Base-by-base conservation (phyloP, 164 flowering plant genomes). In the Aristolochia fimbriata region DNA sequence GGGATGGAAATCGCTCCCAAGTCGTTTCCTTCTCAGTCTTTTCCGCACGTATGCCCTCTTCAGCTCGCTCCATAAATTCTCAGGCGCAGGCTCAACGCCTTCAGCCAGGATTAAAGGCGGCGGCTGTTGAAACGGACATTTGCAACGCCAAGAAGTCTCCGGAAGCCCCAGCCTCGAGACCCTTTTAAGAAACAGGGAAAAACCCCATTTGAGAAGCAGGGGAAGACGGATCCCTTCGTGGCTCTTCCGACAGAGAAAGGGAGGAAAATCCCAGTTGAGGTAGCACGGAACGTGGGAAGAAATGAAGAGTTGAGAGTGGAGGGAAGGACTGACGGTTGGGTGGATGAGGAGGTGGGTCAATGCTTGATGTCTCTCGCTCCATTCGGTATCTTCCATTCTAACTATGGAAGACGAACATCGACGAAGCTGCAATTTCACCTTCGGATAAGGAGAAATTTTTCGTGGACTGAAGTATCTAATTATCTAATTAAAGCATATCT, bases 191-290 rank as follows among this genome's bases (percentile, higher is more conserved):
- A 83, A 88, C 4, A 75, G 81, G 65, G 77, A 73, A 74, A 88
- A 46, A 15, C 67, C 77, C 94, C 96, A 86, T 57, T 49, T 60
- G 20, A 77, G 72, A 59, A 62, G 84, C 8, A 74, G 31, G 72
- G 64, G 71, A 55, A 43, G 75, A 73, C 63, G 64, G 62, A 15
- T 54, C 5, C 45, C 7, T 27, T 37, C 20, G 51, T 17, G 57
- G 17, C 37, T 8, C 55, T 41, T 69, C 68, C 50, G 55, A 81
- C 88, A 83, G 73, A 91, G 82, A 56, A 85, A n/a, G 3, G 97
- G 97, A 0, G 95, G 95, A 71, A 81, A 92, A 67, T 91, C 87
- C 87, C 91, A 91, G 66, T 78, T 72, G 63, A 80, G 82, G 68
- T 80, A 88, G 68, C 92, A 85, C 19, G 94, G 96, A 74, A 91